phyloP scores from a whole-genome alignment of 2,329 filamentous ascomycete genomes.

The Nigrospora oryzae region DNA sequence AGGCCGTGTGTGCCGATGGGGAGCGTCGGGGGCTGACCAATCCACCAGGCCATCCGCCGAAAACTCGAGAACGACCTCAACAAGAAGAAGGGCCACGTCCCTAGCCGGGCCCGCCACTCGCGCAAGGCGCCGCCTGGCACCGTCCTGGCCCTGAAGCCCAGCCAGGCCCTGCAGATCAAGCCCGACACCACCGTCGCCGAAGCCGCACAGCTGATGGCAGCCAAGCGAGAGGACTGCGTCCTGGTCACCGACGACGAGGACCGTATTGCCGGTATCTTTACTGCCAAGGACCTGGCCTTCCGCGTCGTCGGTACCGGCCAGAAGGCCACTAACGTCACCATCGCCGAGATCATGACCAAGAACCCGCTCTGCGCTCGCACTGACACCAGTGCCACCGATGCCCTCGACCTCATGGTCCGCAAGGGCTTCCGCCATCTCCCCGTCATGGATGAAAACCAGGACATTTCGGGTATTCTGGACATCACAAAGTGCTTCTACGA shows the following conservation, averaged over 20 bases:
- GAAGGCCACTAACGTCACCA: conserved; percentile 83
- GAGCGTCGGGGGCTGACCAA: conserved; percentile 21
- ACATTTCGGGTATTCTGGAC: conserved; percentile 95
- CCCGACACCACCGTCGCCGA: conserved; percentile 88
- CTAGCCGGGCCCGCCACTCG: conserved; percentile 69
- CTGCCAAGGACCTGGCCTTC: conserved; percentile 96
- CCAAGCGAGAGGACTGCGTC: conserved; percentile 96
- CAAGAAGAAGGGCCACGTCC: conserved; percentile 79
- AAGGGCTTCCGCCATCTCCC: conserved; percentile 97
- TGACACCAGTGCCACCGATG: conserved; percentile 96
- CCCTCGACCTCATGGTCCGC: conserved; percentile 92
- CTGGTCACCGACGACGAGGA: conserved; percentile 97
- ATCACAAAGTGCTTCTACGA: conserved; percentile 99
- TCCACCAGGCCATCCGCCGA: conserved; percentile 75
- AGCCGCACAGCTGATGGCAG: conserved; percentile 96
- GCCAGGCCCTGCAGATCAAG: conserved; percentile 95
- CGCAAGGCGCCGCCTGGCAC: conserved; percentile 94
- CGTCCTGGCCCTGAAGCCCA: conserved; percentile 90
- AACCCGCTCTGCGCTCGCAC: conserved; percentile 96
- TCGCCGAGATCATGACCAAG: conserved; percentile 99
- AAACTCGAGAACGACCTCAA: conserved; percentile 97
- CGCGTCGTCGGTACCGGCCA: conserved; percentile 86
- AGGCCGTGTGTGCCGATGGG: conserved; percentile 8
- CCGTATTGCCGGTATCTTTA: conserved; percentile 96
- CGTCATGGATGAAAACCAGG: conserved; percentile 99